Evolutionary conservation across 495 filamentous ascomycete genomes (phyloP), one percentile per base, ranked within the genome.

Genomic region (Aspergillus bertholletiae): DNA sequence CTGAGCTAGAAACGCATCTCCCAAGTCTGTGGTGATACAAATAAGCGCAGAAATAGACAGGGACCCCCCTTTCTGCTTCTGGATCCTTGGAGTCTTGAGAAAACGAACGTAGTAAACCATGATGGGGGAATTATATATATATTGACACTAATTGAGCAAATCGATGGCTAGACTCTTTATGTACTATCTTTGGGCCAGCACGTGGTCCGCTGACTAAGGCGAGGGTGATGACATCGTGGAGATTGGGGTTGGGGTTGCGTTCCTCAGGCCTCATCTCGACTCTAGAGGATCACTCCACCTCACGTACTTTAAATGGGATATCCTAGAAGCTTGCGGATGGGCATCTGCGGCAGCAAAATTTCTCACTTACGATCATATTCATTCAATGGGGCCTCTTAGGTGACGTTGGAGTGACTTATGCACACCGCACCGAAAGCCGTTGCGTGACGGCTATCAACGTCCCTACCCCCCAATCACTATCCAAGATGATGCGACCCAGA

Each of bases 1-100:
- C n/a, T 82, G 71, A 20, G 77, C 75, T n/a, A 92, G 81, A 65
- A 94, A 95, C 1, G 80, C 78, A 67, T 98, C 93, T 2, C 93
- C 92, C 7, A 98, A 75, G 64, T 98, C 94, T 34, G 92, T 94
- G 35, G 90, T 90, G 66, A 98, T 84, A 47, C 90, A 91, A 51
- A 97, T 74, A 20, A 90, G 65, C 28, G 85, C 74, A 26, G 72
- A 74, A 12, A 80, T 63, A 28, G 63, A 60, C 47, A 59, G 17
- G 44, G 65, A 49, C 69, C 78, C 65, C 22, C 50, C 30, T 44
- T 73, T 72, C 26, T 68, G 67, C 51, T 66, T 65, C 46, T 74
- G 73, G 50, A 80, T 57, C 53, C 73, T 73, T 0, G 88, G 85
- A 1, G 84, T 72, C 46, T 91, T 88, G 32, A 92, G 68, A 51